Conservation (phyloP, 768 basidiomycete species). For the Phlebiopsis gigantea region DNA sequence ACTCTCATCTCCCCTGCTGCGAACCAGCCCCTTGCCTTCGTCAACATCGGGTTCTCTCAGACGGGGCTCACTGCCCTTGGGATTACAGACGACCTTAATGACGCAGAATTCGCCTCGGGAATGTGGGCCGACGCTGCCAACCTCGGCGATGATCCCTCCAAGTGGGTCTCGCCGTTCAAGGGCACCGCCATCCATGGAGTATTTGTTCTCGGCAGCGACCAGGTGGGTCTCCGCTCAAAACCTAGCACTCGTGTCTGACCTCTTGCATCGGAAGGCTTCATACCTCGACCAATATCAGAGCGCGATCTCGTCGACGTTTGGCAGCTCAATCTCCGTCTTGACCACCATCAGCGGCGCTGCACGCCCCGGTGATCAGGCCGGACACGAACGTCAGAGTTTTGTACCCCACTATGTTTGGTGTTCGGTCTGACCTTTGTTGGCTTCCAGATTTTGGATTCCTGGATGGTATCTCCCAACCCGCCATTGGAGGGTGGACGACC, state of each 20-base stretch:
- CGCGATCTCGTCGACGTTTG: constrained; percentile 12
- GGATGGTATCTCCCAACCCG: constrained; percentile 22
- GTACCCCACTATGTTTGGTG: too few relatives aligned
- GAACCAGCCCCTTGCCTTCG: constrained; percentile 12
- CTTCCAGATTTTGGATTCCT: constrained; percentile 19
- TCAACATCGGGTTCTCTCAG: constrained; percentile 21
- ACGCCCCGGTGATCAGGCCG: constrained; percentile 17
- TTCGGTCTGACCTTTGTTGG: too few relatives aligned
- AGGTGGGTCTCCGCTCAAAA: neutral
- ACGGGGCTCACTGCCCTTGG: constrained; percentile 16
- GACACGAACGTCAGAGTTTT: constrained; percentile 21
- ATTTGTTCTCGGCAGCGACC: constrained; percentile 19
- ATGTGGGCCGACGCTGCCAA: constrained; percentile 16
- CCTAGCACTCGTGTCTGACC: neutral
- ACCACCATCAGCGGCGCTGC: constrained; percentile 12
- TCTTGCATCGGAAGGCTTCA: neutral
- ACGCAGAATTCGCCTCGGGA: constrained; percentile 13
- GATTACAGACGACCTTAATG: constrained; percentile 17
- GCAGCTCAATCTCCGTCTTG: constrained; percentile 10
- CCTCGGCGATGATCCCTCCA: constrained; percentile 16
- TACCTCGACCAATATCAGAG: constrained; percentile 1
- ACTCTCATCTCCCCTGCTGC: constrained; percentile 8
- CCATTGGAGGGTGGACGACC: constrained; percentile 14
- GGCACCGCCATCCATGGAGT: constrained; percentile 20
- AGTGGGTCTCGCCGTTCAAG: constrained; percentile 15